Percentiles rank a stretch among this genome's conserved stretches.
Conservation (phyloP, 768 basidiomycete species). For the Russula ochroleuca region DNA sequence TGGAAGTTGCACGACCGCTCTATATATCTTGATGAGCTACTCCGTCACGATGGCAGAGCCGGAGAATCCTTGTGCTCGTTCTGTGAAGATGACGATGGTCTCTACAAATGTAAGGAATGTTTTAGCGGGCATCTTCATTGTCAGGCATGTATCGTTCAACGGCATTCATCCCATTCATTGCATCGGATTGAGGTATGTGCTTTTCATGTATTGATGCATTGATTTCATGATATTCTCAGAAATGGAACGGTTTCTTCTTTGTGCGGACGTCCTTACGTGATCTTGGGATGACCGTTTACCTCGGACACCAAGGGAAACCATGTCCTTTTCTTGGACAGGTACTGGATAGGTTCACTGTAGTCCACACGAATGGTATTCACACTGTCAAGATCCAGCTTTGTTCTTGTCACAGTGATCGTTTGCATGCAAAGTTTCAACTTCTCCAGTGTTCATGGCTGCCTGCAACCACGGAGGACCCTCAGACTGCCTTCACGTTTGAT, state of each 20-base stretch:
- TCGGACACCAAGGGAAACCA: not conserved
- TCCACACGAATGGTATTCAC: not conserved
- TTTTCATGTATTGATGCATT: not conserved
- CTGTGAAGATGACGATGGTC: not conserved
- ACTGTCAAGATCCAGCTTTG: not conserved
- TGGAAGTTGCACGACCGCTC: not conserved
- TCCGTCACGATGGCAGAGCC: not conserved
- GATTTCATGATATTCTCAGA: not conserved
- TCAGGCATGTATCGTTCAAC: not conserved
- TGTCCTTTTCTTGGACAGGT: not conserved
- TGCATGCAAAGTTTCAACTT: not conserved
- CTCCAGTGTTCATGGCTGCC: slow-evolving; percentile 1
- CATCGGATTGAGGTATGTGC: not conserved
- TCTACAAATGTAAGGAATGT: not conserved
- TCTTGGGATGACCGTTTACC: not conserved
- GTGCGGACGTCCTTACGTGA: not conserved
- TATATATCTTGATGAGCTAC: not conserved
- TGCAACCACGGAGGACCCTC: not conserved
- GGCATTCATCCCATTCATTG: not conserved
- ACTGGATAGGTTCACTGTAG: not conserved
- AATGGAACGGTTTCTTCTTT: not conserved
- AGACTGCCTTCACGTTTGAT: not conserved
- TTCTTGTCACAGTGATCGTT: not conserved
- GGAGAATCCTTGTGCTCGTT: not conserved
- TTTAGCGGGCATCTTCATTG: not conserved